These are phyloP conservation scores for Gossypium lobatum DNA, from an alignment of 441 rosid species.

Conservation along the genomic window DNA sequence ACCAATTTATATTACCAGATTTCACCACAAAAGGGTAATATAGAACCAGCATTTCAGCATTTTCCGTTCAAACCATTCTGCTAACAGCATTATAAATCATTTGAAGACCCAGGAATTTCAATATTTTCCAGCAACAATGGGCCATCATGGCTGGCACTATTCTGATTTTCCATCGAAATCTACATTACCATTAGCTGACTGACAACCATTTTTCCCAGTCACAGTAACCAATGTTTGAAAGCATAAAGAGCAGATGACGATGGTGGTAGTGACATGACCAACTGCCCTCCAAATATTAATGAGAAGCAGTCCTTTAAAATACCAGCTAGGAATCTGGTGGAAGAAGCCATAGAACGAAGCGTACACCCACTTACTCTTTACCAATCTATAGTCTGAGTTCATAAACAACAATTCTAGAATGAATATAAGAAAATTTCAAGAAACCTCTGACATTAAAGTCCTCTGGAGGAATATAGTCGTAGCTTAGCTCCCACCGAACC, in stretches of 20 bases:
- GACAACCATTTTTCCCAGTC: neutral
- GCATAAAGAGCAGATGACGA: conserved; percentile 3
- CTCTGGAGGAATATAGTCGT: neutral
- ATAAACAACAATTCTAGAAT: neutral
- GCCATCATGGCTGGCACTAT: neutral
- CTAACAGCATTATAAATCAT: neutral
- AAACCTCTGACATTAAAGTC: neutral
- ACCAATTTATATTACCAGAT: neutral
- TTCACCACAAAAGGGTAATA: neutral
- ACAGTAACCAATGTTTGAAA: conserved; percentile 7
- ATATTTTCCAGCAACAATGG: neutral
- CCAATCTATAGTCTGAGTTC: neutral
- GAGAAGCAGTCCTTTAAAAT: neutral
- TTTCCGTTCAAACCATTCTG: neutral
- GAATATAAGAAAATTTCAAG: neutral
- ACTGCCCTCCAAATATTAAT: conserved; percentile 9
- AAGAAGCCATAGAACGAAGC: neutral
- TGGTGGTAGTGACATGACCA: conserved; percentile 15
- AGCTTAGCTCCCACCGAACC: neutral
- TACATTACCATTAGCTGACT: neutral
- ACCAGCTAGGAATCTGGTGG: neutral
- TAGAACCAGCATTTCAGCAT: neutral
- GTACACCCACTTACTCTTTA: neutral
- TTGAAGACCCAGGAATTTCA: neutral
- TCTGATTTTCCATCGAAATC: neutral